Evolutionary conservation across 2,329 filamentous ascomycete genomes (phyloP), one percentile per base, ranked within the genome.

Genomic region (Sporothrix euskadiensis): DNA sequence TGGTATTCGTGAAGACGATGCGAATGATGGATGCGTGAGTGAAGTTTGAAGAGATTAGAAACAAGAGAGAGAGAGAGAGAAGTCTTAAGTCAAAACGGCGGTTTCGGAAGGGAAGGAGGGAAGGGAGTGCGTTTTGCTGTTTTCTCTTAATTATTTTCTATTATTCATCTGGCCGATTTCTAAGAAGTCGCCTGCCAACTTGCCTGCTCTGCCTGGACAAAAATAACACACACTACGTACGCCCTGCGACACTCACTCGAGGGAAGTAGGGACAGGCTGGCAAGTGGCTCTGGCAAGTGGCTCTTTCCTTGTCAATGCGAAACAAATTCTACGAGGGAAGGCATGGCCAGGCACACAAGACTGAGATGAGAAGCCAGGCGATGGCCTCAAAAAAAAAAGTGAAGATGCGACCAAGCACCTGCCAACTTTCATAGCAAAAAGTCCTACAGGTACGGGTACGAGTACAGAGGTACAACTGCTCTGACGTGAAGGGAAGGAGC

Each of bases 111-210:
- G 32, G 59, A 49, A 54, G n/a, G 39, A 19, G 19, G 69, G 47
- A 54, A 32, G 66, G 65, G 10, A 22, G 19, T 22, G 30, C 19
- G 65, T 30, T 32, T 26, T n/a, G n/a, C n/a, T 68, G 47, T 16
- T 22, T 32, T 39, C 4, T 52, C 35, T n/a, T 54, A 22, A 4
- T 47, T 22, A 7, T 47, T 59, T 44, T 9, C 10, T 30, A 70
- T 71, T 71, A 71, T 59, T 71, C 57, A 71, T 65, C 57, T 71
- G 44, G 26, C 56, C 39, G 69, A 71, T 71, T 71, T 65, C 69
- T 71, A 65, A 71, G 57, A 54, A 63, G 32, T 32, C 30, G 44
- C 47, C 66, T 54, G 44, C 47, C 26, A 4, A 49, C 14, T 49
- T 14, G 44, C 22, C 19, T 10, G 16, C 66, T 54, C 66, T 69